These are phyloP conservation scores for Collybia nuda DNA, from an alignment of 768 basidiomycete genomes.

Conservation along the genomic window DNA sequence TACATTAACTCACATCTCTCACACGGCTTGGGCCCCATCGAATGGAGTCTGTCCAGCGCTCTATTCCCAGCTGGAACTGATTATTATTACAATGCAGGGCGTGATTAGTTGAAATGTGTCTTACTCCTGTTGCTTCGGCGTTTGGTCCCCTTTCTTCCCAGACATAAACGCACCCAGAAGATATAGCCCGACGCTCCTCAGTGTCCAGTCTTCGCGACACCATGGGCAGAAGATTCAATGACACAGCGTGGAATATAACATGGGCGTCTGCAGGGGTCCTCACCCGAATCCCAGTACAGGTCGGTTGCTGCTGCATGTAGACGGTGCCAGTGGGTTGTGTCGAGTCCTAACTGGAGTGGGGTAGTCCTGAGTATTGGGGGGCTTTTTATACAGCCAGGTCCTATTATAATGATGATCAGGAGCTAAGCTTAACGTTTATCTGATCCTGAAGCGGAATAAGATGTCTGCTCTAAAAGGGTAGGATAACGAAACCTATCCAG, in stretches of 20 bases:
- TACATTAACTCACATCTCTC: slow-evolving; percentile 54
- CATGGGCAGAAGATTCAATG: slow-evolving; percentile 56
- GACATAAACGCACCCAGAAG: slow-evolving; percentile 75
- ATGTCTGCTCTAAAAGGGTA: slow-evolving; percentile 8
- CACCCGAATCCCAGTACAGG: slow-evolving; percentile 63
- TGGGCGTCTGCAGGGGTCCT: slow-evolving; percentile 67
- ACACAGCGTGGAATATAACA: slow-evolving; percentile 73
- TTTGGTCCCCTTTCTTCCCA: slow-evolving; percentile 81
- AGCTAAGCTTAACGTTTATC: slow-evolving; percentile 23
- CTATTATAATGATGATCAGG: slow-evolving; percentile 23
- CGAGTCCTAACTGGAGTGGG: slow-evolving; percentile 5
- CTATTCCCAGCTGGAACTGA: slow-evolving; percentile 60
- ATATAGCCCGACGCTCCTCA: slow-evolving; percentile 69
- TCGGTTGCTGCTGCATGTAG: slow-evolving; percentile 60
- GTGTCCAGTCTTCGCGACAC: slow-evolving; percentile 72
- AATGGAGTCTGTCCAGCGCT: slow-evolving; percentile 81
- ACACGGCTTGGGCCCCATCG: slow-evolving; percentile 81
- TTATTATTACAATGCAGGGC: slow-evolving; percentile 11
- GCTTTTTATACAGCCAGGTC: slow-evolving; percentile 16
- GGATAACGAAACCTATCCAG: slow-evolving; percentile 11
- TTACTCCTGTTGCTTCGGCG: slow-evolving; percentile 64
- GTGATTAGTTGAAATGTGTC: slow-evolving; percentile 17
- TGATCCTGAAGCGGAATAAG: slow-evolving; percentile 14
- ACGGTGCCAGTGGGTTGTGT: slow-evolving; percentile 7
- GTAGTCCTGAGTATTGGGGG: slow-evolving; percentile 2